Evolutionary conservation across 768 basidiomycete genomes (phyloP), one percentile per base, ranked within the genome.

Genomic region (Neoboletus magnificus): DNA sequence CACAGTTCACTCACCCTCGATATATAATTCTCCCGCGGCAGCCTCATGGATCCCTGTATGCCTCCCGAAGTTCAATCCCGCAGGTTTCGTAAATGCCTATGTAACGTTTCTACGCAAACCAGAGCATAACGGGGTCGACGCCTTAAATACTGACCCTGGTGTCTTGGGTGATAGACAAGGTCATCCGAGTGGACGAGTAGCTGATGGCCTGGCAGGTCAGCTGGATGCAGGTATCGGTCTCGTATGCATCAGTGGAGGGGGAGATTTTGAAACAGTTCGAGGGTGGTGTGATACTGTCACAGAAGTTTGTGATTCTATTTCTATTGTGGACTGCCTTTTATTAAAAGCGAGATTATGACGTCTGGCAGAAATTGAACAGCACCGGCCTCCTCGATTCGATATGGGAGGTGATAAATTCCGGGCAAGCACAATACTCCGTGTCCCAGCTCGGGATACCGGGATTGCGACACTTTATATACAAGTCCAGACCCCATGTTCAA

Each of bases 21-120:
- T 89, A 60, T 76, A 79, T 56, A 89, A 85, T 66, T 89, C 86
- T 2, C 85, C 86, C 10, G 87, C 86, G 7, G 78, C 93, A 8
- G 89, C 94, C 15, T 88, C 89, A 7, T 99, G 94, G 93, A 82
- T 98, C 9, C 97, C 97, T 3, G 82, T 99, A 45, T 98, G 97
- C 69, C 81, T 99, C 4, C 96, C 97, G 0, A 94, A 93, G 70
- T 98, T 91, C 77, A 93, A 98, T 65, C 78, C 91, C 0, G 74
- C 84, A 5, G 88, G 88, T 1, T 98, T 98, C 71, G 85, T 96
- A 27, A 93, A 99, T 68, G 89, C 92, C 13, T 97, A 95, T 63
- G 81, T 98, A 41, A 81, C 83, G 4, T 92, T 89, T 68, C 69
- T 87, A 27, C 78, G 81, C 41, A 80, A 76, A 57, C 67, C 70